Evolutionary conservation across 768 basidiomycete species (phyloP), one percentile per base, ranked within the genome.

Genomic region (Suillus luteus): DNA sequence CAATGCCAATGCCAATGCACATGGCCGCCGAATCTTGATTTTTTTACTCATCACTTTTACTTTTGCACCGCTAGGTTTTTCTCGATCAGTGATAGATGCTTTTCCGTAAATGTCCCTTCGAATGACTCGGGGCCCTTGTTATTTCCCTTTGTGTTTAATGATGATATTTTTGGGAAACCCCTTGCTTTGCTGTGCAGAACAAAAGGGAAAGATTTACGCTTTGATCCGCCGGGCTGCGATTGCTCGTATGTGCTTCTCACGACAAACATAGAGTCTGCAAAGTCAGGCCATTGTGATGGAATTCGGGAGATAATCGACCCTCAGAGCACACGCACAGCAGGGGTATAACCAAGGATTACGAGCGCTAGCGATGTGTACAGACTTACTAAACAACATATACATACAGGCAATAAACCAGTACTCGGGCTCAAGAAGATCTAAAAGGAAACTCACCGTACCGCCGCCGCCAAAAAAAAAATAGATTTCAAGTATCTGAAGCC

Each of bases 401-500:
- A 65, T 46, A 66, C 51, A 67, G 46, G 62, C 64, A 70, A 64
- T 60, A 59, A 54, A 33, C 59, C 55, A 68, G 69, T 67, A 74
- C 73, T 63, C 68, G 52, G 59, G 65, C 76, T 67, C 75, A 77
- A 75, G 74, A 75, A 74, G 65, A 66, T 75, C 70, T 71, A 75
- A 71, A 71, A 68, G 67, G 74, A 62, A 72, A 61, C 68, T 65
- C 31, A 52, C 61, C 24, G 6, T 46, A 33, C 33, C 15, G 41
- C 65, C 17, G 60, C 52, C 55, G 38, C 46, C 12, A 41, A 57
- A 57, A 55, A 55, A 41, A 41, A 31, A 43, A 27, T 15, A 11
- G 24, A 40, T 40, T n/a, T 69, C 75, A 76, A 74, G 74, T 69
- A 49, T 69, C 74, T 27, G 75, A 75, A 19, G 61, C 70, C 44